Evolutionary conservation across 2,329 filamentous ascomycete genomes (phyloP).

Genomic region (Fusarium begoniae): DNA sequence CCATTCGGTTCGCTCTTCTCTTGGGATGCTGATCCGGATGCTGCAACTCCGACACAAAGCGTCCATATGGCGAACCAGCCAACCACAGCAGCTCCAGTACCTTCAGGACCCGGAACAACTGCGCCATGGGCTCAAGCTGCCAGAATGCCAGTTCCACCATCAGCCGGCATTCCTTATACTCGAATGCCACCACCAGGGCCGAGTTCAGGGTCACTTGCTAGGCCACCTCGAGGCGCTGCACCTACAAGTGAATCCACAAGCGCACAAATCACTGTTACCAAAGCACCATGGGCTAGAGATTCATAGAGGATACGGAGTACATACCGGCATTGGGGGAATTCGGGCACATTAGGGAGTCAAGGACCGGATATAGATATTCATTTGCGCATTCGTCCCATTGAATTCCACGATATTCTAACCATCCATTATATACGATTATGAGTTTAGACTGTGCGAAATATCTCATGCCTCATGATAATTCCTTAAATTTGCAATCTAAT

Average conservation of each 20-base stretch:
- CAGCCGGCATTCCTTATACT: slow-evolving; percentile 53
- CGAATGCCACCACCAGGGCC: slow-evolving; percentile 47
- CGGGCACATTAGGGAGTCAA: slow-evolving; percentile 1
- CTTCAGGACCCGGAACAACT: slow-evolving; percentile 48
- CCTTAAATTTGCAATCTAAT: neutral
- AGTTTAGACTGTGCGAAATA: neutral
- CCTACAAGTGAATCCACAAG: slow-evolving; percentile 45
- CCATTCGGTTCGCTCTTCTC: slow-evolving; percentile 82
- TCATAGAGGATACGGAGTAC: neutral
- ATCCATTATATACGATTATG: neutral
- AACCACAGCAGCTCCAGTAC: slow-evolving; percentile 32
- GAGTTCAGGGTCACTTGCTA: slow-evolving; percentile 39
- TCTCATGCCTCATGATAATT: neutral
- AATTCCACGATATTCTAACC: neutral
- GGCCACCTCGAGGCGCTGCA: slow-evolving; percentile 30
- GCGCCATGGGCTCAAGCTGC: slow-evolving; percentile 57
- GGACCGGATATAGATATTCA: slow-evolving; percentile 10
- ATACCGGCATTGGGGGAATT: neutral
- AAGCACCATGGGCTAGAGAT: slow-evolving; percentile 58
- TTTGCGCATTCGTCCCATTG: slow-evolving; percentile 27
- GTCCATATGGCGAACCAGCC: slow-evolving; percentile 69
- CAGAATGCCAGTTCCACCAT: slow-evolving; percentile 49
- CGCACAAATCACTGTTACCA: slow-evolving; percentile 54
- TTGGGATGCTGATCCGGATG: slow-evolving; percentile 75
- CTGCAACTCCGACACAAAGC: slow-evolving; percentile 57